A percentile compares a stretch with the other conserved stretches of the same genome.
These are phyloP conservation scores for Colletotrichum nymphaeae DNA, from an alignment of 2,329 filamentous ascomycete species.

Conservation along the genomic window DNA sequence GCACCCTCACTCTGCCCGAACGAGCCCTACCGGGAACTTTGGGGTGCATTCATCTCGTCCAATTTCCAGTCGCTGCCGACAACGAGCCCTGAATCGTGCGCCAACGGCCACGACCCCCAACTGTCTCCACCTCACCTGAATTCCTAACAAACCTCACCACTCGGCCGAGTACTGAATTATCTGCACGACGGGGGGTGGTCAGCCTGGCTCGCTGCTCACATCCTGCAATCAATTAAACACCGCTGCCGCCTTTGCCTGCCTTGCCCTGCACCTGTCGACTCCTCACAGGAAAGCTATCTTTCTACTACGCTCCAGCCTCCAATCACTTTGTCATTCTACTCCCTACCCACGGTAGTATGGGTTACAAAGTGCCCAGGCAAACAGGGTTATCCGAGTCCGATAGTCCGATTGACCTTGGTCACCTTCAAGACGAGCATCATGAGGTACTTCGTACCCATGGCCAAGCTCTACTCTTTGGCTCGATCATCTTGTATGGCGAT, in stretches of 20 bases:
- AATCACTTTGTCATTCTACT: background rate
- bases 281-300: background rate
- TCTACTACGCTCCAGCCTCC: background rate
- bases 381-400: background rate
- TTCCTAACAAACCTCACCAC: conserved; percentile 35
- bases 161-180: conserved; percentile 37
- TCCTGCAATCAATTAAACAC: conserved; percentile 31
- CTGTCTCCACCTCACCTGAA: conserved; percentile 35
- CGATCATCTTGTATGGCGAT: no score
- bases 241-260: background rate
- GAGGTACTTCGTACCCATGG: no score
- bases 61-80: conserved; percentile 16
- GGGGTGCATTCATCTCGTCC: conserved; percentile 7
- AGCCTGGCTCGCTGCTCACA: conserved; percentile 23
- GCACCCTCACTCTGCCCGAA: background rate
- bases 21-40: background rate
- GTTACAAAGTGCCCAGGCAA: background rate
- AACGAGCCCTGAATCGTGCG: conserved; percentile 26
- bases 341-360: background rate
- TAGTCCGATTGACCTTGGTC: background rate
- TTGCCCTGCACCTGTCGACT: background rate
- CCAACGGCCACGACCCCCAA: conserved; percentile 24
- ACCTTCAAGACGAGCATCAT: background rate
- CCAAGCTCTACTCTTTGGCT: no score
- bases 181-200: conserved; percentile 16